Evolutionary conservation across 2,329 filamentous ascomycete species (phyloP).

Genomic region (Aspergillus puulaauensis): DNA sequence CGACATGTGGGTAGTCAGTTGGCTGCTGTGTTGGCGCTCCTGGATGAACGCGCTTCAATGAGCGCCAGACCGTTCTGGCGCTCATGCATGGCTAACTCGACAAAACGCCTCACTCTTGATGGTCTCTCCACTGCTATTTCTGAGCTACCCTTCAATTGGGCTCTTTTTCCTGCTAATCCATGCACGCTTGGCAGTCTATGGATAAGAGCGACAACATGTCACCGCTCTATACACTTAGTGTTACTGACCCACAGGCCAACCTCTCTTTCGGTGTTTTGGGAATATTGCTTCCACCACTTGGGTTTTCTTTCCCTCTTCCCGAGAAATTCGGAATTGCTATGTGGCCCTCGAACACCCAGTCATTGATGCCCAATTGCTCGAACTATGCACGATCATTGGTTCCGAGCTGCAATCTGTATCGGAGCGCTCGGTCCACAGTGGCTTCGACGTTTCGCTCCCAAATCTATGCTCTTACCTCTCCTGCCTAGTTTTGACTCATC

Average conservation of each 20-base stretch:
- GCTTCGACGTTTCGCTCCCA: slow-evolving; percentile 15
- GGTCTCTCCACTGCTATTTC: slow-evolving; percentile 20
- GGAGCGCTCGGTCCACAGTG: slow-evolving; percentile 14
- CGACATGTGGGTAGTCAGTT: slow-evolving; percentile 17
- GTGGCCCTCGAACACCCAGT: slow-evolving; percentile 17
- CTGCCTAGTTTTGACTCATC: slow-evolving; percentile 15
- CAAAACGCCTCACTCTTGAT: slow-evolving; percentile 24
- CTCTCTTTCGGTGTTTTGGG: slow-evolving; percentile 11
- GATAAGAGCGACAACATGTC: slow-evolving; percentile 25
- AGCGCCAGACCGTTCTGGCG: slow-evolving; percentile 17
- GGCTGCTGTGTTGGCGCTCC: slow-evolving; percentile 21
- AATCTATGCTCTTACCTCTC: slow-evolving; percentile 14
- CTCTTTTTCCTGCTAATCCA: slow-evolving; percentile 17
- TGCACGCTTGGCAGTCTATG: slow-evolving; percentile 21
- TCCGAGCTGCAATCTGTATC: slow-evolving; percentile 6
- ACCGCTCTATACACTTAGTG: slow-evolving; percentile 21
- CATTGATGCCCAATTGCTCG: slow-evolving; percentile 27
- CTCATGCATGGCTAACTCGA: slow-evolving; percentile 19
- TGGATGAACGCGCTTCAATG: slow-evolving; percentile 18
- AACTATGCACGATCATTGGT: slow-evolving; percentile 13
- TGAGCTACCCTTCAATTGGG: slow-evolving; percentile 18
- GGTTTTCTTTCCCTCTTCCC: slow-evolving; percentile 13
- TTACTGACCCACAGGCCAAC: slow-evolving; percentile 21
- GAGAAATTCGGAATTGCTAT: slow-evolving; percentile 10
- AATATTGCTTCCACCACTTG: slow-evolving; percentile 9